These are phyloP conservation scores for Chrysanthemum makinoi DNA, from an alignment of 129 eudicot species.

Conservation along the genomic window DNA sequence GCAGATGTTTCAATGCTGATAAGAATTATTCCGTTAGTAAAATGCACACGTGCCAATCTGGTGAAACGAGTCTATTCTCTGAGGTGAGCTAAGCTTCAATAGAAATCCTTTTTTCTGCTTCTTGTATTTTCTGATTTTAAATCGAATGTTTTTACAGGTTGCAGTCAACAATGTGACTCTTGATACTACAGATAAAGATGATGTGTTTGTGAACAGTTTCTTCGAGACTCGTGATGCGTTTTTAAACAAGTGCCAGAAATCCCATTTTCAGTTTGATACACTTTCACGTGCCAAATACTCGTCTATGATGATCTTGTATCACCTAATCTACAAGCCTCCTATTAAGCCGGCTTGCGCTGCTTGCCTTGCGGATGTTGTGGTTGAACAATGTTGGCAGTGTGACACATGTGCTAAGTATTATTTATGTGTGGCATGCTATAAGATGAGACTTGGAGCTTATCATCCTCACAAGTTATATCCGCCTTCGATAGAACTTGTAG, in stretches of 20 bases:
- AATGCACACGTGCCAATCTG: slow-evolving; percentile 55
- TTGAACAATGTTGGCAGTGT: slow-evolving; percentile 42
- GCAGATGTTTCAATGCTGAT: slow-evolving; percentile 57
- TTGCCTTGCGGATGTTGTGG: slow-evolving; percentile 35
- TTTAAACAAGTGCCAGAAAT: slow-evolving; percentile 63
- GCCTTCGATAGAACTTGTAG: slow-evolving; percentile 20
- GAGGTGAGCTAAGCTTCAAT: slow-evolving; percentile 42
- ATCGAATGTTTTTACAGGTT: slow-evolving; percentile 36
- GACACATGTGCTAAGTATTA: slow-evolving; percentile 40
- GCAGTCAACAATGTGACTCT: slow-evolving; percentile 46
- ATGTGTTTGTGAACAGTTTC: slow-evolving; percentile 41
- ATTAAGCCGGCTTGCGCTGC: slow-evolving; percentile 38
- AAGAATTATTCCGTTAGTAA: slow-evolving; percentile 23
- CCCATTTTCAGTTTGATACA: slow-evolving; percentile 72
- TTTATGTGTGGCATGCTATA: slow-evolving; percentile 43
- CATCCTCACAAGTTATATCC: slow-evolving; percentile 45
- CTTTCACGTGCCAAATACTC: slow-evolving; percentile 88
- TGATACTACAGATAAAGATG: slow-evolving; percentile 70
- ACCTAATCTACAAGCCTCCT: slow-evolving; percentile 47
- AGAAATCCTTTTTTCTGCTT: background rate
- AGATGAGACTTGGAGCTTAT: slow-evolving; percentile 33
- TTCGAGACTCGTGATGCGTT: slow-evolving; percentile 63
- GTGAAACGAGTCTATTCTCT: slow-evolving; percentile 57
- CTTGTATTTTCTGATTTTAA: background rate
- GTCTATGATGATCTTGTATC: slow-evolving; percentile 83